These are phyloP conservation scores for Boletus insuetus DNA, from an alignment of 768 basidiomycete genomes.

Conservation along the genomic window DNA sequence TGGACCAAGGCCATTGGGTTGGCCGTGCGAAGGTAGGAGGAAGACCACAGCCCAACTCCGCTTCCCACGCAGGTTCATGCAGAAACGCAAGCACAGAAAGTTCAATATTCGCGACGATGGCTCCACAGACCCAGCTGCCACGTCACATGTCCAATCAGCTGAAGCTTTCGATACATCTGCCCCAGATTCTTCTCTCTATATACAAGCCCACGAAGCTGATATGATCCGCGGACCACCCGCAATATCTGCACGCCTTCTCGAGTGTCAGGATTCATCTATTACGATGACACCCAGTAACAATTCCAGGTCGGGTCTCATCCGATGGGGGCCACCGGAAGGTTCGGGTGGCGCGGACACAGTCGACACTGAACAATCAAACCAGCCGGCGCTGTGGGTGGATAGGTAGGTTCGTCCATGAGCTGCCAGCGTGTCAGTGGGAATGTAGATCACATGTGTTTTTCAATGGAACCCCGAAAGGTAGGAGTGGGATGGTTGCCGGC, in stretches of 20 bases:
- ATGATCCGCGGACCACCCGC: constrained; percentile 55
- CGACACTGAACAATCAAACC: background rate
- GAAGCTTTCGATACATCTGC: background rate
- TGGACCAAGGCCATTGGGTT: no score
- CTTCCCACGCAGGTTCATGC: constrained; percentile 8
- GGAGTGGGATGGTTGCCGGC: constrained; percentile 5
- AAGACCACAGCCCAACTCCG: background rate
- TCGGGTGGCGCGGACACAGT: constrained; percentile 3
- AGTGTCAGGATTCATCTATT: constrained; percentile 19
- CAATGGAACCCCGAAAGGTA: constrained; percentile 6
- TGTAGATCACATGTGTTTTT: constrained; percentile 4
- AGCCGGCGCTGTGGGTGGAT: constrained; percentile 64
- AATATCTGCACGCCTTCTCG: constrained; percentile 33
- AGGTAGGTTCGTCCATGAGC: constrained; percentile 57
- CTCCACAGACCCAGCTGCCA: background rate
- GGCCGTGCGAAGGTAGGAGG: no score
- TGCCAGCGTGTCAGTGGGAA: constrained; percentile 6
- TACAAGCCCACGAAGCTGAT: constrained; percentile 79
- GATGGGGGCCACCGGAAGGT: constrained; percentile 25
- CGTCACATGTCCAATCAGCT: constrained; percentile 1
- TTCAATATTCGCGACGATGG: constrained; percentile 3
- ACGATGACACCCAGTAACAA: constrained; percentile 4
- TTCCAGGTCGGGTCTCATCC: constrained; percentile 35
- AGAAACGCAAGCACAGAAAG: constrained; percentile 28
- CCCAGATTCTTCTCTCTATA: constrained; percentile 37